A percentile compares a stretch with the other conserved stretches of the same genome.
Evolutionary conservation across 73 alveolate species (phyloP).

Genomic region (Tetrahymena elliotti): DNA sequence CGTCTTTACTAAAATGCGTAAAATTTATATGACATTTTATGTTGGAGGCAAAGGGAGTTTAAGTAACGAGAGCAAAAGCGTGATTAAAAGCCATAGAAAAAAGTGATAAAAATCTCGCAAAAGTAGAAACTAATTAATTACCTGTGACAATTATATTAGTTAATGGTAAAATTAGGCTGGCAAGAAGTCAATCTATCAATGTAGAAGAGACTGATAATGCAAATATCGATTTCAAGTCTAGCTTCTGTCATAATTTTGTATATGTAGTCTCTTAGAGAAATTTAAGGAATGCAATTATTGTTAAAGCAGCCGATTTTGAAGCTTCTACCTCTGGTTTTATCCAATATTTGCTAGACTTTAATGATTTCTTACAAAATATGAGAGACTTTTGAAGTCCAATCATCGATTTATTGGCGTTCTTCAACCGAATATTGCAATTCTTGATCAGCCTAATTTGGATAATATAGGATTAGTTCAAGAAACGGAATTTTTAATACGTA

Average conservation of each 20-base stretch:
- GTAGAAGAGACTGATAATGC: neutral
- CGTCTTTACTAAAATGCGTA: neutral
- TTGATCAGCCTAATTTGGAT: neutral
- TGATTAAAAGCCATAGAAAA: neutral
- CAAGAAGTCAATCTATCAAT: neutral
- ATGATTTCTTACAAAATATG: neutral
- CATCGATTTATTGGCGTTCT: neutral
- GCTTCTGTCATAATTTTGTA: neutral
- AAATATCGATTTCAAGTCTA: neutral
- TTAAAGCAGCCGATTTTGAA: neutral
- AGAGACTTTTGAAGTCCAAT: neutral
- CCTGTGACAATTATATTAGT: neutral
- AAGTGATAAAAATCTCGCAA: neutral
- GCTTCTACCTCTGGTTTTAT: neutral
- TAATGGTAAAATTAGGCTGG: neutral
- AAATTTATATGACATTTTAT: neutral
- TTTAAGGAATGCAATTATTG: neutral
- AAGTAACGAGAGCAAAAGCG: neutral
- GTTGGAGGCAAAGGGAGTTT: neutral
- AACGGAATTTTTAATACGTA: neutral
- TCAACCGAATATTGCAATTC: neutral
- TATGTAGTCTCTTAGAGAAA: neutral
- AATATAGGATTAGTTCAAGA: neutral
- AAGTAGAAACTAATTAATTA: neutral
- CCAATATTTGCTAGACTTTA: neutral